Percentiles rank a stretch among this genome's conserved stretches.
phyloP scores from a whole-genome alignment of 2,329 filamentous ascomycete species.

The Phaeoacremonium minimum region DNA sequence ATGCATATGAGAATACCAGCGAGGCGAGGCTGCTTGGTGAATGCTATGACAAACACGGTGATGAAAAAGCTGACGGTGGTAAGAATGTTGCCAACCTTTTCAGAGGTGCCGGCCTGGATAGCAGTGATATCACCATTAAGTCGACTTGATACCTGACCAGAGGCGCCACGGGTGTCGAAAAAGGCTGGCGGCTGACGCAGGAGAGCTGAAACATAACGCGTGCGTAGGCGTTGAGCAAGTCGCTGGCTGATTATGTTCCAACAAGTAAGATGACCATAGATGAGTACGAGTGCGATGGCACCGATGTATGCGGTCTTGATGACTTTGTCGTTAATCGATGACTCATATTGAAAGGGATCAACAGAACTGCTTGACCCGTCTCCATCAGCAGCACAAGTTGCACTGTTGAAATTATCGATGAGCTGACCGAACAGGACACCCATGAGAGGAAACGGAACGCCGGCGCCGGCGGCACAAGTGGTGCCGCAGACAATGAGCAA shows the following conservation, averaged over 20 bases:
- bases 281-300: slow-evolving; percentile 58
- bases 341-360: slow-evolving; percentile 10
- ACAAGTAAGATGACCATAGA: slow-evolving; percentile 60
- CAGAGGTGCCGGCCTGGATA: slow-evolving; percentile 64
- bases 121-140: slow-evolving; percentile 63
- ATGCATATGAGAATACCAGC: slow-evolving; percentile 62
- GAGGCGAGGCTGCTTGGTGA: slow-evolving; percentile 58
- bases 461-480: slow-evolving; percentile 30
- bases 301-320: slow-evolving; percentile 57
- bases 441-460: slow-evolving; percentile 50
- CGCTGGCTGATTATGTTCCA: slow-evolving; percentile 63
- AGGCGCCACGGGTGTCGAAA: slow-evolving; percentile 56
- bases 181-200: slow-evolving; percentile 59
- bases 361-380: slow-evolving; percentile 4
- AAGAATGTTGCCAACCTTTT: slow-evolving; percentile 66
- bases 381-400: slow-evolving; percentile 29
- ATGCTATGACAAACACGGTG: slow-evolving; percentile 64
- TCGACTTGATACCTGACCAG: slow-evolving; percentile 61
- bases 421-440: slow-evolving; percentile 52
- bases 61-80: slow-evolving; percentile 62
- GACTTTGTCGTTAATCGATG: slow-evolving; percentile 17
- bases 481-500: slow-evolving; percentile 4
- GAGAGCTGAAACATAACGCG: slow-evolving; percentile 54
- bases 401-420: slow-evolving; percentile 44
- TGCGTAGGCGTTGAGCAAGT: slow-evolving; percentile 58